Percentiles rank a stretch among this genome's conserved stretches.
These are phyloP conservation scores for Tranzscheliella williamsii DNA, from an alignment of 1,284 basidiomycete species.

Conservation along the genomic window DNA sequence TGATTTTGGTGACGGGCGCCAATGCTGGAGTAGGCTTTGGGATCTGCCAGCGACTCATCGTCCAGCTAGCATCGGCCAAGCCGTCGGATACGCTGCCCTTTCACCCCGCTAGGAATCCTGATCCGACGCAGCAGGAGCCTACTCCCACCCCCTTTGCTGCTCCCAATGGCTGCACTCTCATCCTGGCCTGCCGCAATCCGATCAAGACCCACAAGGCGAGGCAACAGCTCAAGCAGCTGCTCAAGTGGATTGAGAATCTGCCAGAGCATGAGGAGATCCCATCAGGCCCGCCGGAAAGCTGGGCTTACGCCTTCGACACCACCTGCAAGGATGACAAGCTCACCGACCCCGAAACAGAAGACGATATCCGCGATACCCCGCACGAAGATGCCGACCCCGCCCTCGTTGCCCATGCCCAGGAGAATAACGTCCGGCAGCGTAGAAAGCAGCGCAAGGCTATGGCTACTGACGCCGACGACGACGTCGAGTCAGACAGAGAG, in stretches of 20 bases:
- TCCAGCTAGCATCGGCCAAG: constrained; percentile 57
- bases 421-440: constrained; percentile 29
- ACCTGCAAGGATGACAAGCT: constrained; percentile 36
- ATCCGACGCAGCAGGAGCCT: constrained; percentile 9
- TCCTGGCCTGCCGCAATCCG: constrained; percentile 59
- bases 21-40: constrained; percentile 59
- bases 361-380: constrained; percentile 36
- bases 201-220: constrained; percentile 58
- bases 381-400: constrained; percentile 49
- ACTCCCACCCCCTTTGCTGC: constrained; percentile 55
- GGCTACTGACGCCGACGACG: constrained; percentile 11
- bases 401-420: constrained; percentile 35
- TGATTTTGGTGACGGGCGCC: constrained; percentile 58
- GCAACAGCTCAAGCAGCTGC: constrained; percentile 41
- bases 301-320: constrained; percentile 32
- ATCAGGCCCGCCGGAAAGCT: constrained; percentile 34
- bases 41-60: constrained; percentile 56
- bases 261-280: constrained; percentile 47
- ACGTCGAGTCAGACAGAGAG: constrained; percentile 7
- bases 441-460: constrained; percentile 37
- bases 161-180: constrained; percentile 54
- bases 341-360: constrained; percentile 23
- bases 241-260: constrained; percentile 46
- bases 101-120: constrained; percentile 19
- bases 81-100: constrained; percentile 49